A percentile compares a stretch with the other conserved stretches of the same genome.
phyloP scores from a whole-genome alignment of 257 asterid species.

The Gynochthodes officinalis region DNA sequence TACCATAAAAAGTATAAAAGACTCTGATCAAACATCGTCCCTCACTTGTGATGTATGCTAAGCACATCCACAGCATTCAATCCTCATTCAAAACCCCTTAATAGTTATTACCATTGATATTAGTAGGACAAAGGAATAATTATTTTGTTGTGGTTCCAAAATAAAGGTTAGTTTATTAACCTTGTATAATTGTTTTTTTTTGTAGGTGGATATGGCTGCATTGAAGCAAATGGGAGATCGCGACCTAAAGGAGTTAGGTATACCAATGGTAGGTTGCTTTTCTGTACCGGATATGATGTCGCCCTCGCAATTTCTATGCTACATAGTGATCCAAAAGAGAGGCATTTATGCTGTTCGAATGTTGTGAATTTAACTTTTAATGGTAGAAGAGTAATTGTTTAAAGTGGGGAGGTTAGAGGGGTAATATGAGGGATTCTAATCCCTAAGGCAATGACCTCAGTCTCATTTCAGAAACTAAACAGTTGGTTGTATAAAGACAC shows the following conservation, averaged over 20 bases:
- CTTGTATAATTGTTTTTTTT: constrained; percentile 8
- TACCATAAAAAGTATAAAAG: too few relatives aligned
- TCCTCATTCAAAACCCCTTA: background rate
- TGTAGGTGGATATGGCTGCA: constrained; percentile 70
- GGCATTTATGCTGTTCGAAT: too few relatives aligned
- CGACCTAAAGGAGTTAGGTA: constrained; percentile 72
- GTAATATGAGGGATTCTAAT: background rate
- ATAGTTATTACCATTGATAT: background rate
- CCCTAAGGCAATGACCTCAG: background rate
- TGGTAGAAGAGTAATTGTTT: background rate
- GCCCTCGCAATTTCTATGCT: background rate
- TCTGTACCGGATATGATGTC: background rate
- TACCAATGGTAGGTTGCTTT: constrained; percentile 57
- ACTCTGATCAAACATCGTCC: background rate
- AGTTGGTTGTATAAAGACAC: background rate
- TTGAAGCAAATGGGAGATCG: constrained; percentile 70
- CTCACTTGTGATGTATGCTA: background rate
- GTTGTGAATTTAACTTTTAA: background rate
- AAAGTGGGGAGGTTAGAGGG: background rate
- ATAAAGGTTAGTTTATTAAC: background rate
- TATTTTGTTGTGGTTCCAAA: background rate
- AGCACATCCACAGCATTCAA: background rate
- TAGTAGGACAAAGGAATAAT: background rate
- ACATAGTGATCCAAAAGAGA: background rate
- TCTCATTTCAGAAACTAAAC: background rate